A percentile compares a stretch with the other conserved stretches of the same genome.
phyloP scores from a whole-genome alignment of 176 grass and related monocot species.

The Pharus latifolius region DNA sequence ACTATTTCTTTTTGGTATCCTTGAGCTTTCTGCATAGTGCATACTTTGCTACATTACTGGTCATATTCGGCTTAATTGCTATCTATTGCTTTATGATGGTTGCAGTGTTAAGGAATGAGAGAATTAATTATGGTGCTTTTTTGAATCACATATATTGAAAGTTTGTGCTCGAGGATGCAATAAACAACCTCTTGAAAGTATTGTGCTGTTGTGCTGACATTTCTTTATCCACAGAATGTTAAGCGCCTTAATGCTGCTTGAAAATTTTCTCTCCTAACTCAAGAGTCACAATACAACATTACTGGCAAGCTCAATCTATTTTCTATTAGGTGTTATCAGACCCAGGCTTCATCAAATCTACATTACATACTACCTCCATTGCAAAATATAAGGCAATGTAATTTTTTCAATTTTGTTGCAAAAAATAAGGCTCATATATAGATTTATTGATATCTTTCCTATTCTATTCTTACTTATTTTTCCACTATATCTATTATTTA shows the following conservation, averaged over 20 bases:
- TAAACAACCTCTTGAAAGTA: background rate
- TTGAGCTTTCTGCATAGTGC: background rate
- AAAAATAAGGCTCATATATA: too few relatives aligned
- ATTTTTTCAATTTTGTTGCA: too few relatives aligned
- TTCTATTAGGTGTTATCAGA: background rate
- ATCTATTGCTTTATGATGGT: background rate
- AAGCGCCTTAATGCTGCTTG: background rate
- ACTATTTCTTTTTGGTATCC: conserved; percentile 1
- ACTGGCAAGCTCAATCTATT: background rate
- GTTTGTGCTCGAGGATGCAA: background rate
- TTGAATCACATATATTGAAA: background rate
- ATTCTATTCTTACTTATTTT: too few relatives aligned
- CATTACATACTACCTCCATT: too few relatives aligned
- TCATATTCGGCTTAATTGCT: background rate
- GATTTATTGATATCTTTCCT: too few relatives aligned
- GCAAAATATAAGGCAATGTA: too few relatives aligned
- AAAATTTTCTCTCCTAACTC: background rate
- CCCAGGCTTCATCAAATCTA: background rate
- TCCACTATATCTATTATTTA: too few relatives aligned
- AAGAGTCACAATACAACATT: too few relatives aligned
- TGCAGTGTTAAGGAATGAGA: conserved; percentile 4
- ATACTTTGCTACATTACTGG: background rate
- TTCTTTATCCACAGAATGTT: background rate
- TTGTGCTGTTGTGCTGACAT: background rate
- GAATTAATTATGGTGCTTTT: background rate